A percentile compares a stretch with the other conserved stretches of the same genome.
Conservation (phyloP, 768 basidiomycete species). For the Kwoniella heveanensis region DNA sequence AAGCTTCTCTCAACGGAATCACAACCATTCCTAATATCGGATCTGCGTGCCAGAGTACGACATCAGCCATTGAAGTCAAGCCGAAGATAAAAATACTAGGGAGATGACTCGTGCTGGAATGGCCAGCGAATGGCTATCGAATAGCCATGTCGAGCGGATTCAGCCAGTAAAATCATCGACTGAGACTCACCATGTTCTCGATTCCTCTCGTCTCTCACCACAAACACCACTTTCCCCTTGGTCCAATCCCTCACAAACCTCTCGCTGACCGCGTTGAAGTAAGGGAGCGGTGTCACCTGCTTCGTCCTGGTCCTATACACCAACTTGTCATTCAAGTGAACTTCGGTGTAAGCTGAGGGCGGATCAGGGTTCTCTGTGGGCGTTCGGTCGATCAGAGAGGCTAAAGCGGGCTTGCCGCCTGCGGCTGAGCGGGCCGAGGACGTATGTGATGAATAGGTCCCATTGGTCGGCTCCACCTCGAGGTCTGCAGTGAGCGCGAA, state of each 20-base stretch:
- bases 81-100: no score
- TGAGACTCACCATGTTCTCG: slow-evolving; percentile 51
- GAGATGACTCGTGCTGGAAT: no score
- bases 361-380: slow-evolving; percentile 47
- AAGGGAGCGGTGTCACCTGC: slow-evolving; percentile 52
- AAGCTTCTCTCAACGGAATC: slow-evolving; percentile 41
- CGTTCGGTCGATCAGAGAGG: slow-evolving; percentile 40
- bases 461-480: slow-evolving; percentile 41
- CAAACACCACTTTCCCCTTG: slow-evolving; percentile 48
- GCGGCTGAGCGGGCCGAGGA: slow-evolving; percentile 29
- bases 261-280: slow-evolving; percentile 55
- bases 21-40: slow-evolving; percentile 52
- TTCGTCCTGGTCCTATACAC: slow-evolving; percentile 55
- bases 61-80: no score
- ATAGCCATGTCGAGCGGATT: no score
- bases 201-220: slow-evolving; percentile 55
- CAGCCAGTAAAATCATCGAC: not conserved
- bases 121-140: no score
- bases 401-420: slow-evolving; percentile 45
- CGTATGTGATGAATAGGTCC: slow-evolving; percentile 35
- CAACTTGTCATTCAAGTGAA: slow-evolving; percentile 55
- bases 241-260: slow-evolving; percentile 56
- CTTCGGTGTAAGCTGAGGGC: slow-evolving; percentile 53
- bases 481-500: slow-evolving; percentile 28
- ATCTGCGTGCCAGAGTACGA: slow-evolving; percentile 25